Evolutionary conservation across 352 stramenopile genomes (phyloP).

Genomic region (Globisporangium spinosum): DNA sequence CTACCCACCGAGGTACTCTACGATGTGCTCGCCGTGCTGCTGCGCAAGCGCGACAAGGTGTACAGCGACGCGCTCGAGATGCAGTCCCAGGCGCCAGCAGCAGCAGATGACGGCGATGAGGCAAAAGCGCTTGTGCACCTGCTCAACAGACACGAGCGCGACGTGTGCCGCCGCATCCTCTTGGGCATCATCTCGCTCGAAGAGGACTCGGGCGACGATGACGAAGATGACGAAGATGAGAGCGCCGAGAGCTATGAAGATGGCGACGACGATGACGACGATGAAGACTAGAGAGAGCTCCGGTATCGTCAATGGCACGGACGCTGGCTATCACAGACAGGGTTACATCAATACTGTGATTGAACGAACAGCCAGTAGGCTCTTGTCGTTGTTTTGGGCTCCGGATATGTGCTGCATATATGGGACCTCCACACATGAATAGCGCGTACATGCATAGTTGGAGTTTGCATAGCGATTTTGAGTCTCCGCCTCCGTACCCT

Average conservation of each 20-base stretch:
- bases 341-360: not conserved
- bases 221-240: conserved; percentile 23
- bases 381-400: not conserved
- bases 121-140: conserved; percentile 17
- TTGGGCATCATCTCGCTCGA: conserved; percentile 59
- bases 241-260: conserved; percentile 7
- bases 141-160: conserved; percentile 44
- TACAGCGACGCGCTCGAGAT: conserved; percentile 45
- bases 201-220: conserved; percentile 44
- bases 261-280: not conserved
- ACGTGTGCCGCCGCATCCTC: conserved; percentile 58
- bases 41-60: conserved; percentile 62
- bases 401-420: not conserved
- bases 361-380: not conserved
- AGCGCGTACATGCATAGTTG: too few relatives aligned
- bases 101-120: not conserved
- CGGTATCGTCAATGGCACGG: not conserved
- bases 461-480: too few relatives aligned
- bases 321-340: not conserved
- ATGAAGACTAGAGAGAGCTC: not conserved
- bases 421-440: too few relatives aligned
- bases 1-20: conserved; percentile 60
- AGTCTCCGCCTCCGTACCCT: too few relatives aligned
- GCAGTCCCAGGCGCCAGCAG: not conserved
- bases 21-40: conserved; percentile 52